Evolutionary conservation across 163 green algal genomes (phyloP), one percentile per base, ranked within the genome.

Genomic region (Picocystis sp.): DNA sequence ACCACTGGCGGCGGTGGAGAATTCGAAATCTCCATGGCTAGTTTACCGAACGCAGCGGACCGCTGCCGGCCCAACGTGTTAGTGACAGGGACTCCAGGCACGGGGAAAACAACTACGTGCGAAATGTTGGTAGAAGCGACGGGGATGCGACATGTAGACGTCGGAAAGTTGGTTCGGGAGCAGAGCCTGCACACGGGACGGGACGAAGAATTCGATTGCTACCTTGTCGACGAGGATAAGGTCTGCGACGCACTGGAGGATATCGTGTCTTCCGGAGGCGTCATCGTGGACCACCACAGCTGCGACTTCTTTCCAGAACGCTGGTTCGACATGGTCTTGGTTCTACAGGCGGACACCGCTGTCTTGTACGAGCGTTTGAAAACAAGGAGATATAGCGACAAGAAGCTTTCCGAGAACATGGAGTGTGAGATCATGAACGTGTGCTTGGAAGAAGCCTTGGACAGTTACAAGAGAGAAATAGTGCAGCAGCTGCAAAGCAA

Each of bases 391-490:
- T 97, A 97, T 61, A 50, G 53, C 11, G 51, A 77, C 22, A 73
- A 76, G 24, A 97, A 97, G 62, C 71, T 98, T 2, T 60, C 66
- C n/a, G 84, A 94, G 45, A 98, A 98, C 60, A 77, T 98, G 50
- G 63, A 96, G 70, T 97, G 89, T 53, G 89, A 98, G 47, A 97
- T 98, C 60, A 97, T 98, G 87, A 80, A 94, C 64, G 81, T 93
- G 21, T 66, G 94, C 23, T 62, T 84, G 29, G 81, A 97, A 48
- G 89, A 96, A 63, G 89, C 89, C 1, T 61, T 56, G 2, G 86
- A 94, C 19, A 86, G 74, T 57, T 98, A 96, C 72, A 75, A 75
- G 51, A 45, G 79, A 38, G 80, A 92, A 35, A 82, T 95, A 52
- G 80, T 98, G 2, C 70, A 84, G 25, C 53, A 81, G 8, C 55